phyloP scores from a whole-genome alignment of 495 filamentous ascomycete species.

The Xylaria bambusicola region DNA sequence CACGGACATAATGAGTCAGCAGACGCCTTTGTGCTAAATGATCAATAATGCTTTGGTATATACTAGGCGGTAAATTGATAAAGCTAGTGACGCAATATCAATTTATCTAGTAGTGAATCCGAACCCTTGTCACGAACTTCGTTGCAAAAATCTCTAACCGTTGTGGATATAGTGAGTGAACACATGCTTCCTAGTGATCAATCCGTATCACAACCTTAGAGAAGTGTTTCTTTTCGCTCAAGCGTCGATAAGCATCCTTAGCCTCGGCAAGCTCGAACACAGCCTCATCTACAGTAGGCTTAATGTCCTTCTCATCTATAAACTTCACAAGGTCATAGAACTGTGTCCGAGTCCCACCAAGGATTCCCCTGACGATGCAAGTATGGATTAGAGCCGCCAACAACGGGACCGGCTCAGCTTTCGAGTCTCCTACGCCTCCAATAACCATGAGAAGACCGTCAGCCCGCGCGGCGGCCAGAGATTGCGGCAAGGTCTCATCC shows the following conservation, averaged over 20 bases:
- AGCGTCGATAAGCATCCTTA: slow-evolving; percentile 16
- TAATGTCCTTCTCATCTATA: slow-evolving; percentile 23
- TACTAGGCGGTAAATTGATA: too few relatives aligned
- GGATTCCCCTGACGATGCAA: slow-evolving; percentile 21
- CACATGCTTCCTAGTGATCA: background rate
- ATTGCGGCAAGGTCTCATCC: slow-evolving; percentile 54
- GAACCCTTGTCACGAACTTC: too few relatives aligned
- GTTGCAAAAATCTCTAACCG: too few relatives aligned
- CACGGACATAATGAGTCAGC: too few relatives aligned
- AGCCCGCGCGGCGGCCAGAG: slow-evolving; percentile 57
- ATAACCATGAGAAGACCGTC: slow-evolving; percentile 62
- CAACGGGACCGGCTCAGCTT: slow-evolving; percentile 4
- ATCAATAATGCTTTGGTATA: too few relatives aligned
- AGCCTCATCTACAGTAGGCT: slow-evolving; percentile 21
- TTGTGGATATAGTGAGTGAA: too few relatives aligned
- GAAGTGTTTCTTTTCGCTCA: slow-evolving; percentile 22
- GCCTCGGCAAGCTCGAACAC: slow-evolving; percentile 22
- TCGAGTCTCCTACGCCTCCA: slow-evolving; percentile 37
- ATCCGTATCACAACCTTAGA: slow-evolving; percentile 24
- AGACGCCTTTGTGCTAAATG: too few relatives aligned
- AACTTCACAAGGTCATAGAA: slow-evolving; percentile 15
- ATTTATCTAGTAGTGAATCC: too few relatives aligned
- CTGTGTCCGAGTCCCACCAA: slow-evolving; percentile 14
- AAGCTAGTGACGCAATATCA: too few relatives aligned
- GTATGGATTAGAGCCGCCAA: slow-evolving; percentile 12